These are phyloP conservation scores for Flagelloscypha sp. DNA, from an alignment of 768 basidiomycete genomes.

Conservation along the genomic window DNA sequence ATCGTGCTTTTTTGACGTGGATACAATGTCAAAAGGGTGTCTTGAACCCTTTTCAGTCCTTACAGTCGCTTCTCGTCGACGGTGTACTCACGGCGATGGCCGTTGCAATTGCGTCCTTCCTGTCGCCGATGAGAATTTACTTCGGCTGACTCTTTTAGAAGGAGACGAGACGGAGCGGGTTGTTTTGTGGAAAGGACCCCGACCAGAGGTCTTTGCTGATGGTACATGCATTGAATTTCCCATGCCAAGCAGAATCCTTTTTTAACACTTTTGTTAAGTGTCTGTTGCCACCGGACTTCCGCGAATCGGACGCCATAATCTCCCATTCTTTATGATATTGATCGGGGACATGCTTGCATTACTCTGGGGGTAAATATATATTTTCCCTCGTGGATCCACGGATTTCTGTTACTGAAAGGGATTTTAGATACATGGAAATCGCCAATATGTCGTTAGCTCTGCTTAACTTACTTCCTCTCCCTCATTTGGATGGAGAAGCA, in stretches of 20 bases:
- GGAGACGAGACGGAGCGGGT: slow-evolving; percentile 21
- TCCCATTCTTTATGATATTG: too few species aligned
- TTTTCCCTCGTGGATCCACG: too few species aligned
- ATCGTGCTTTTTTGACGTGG: slow-evolving; percentile 39
- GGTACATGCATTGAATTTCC: slow-evolving; percentile 29
- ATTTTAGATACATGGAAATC: slow-evolving; percentile 48
- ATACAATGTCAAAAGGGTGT: slow-evolving; percentile 31
- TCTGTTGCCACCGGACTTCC: slow-evolving; percentile 42
- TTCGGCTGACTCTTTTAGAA: slow-evolving; percentile 43
- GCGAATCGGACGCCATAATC: slow-evolving; percentile 27
- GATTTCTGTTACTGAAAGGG: slow-evolving; percentile 9
- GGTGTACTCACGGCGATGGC: slow-evolving; percentile 30
- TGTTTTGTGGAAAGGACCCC: slow-evolving; percentile 70
- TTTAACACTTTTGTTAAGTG: too few species aligned
- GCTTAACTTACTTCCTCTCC: slow-evolving; percentile 75
- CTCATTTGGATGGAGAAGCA: slow-evolving; percentile 62
- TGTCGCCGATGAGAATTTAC: slow-evolving; percentile 36
- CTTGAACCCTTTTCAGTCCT: slow-evolving; percentile 52
- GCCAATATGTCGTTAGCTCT: slow-evolving; percentile 73
- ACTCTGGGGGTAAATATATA: too few species aligned
- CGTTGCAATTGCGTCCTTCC: slow-evolving; percentile 45
- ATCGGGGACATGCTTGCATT: too few species aligned
- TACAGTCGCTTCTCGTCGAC: slow-evolving; percentile 29
- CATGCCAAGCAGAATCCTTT: too few species aligned
- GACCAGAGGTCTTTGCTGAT: slow-evolving; percentile 55